A percentile compares a stretch with the other conserved stretches of the same genome.
These are phyloP conservation scores for Cardiospermum halicacabum DNA, from an alignment of 345 rosid genomes.

Conservation along the genomic window DNA sequence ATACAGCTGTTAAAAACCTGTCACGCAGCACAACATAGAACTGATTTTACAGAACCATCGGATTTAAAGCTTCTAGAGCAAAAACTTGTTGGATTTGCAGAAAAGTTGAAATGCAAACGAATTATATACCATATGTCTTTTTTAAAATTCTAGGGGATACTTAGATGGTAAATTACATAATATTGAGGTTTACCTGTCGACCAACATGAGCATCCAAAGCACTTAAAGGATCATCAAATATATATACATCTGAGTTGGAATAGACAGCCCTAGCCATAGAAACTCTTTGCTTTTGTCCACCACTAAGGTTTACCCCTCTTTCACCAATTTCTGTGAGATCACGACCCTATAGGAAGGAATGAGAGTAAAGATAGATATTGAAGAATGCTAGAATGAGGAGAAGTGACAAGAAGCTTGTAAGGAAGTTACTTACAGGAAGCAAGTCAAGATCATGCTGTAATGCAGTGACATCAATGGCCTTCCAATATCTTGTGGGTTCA, in stretches of 20 bases:
- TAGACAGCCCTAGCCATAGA: constrained; percentile 98
- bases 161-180: too few species aligned
- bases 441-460: constrained; percentile 79
- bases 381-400: constrained; percentile 7
- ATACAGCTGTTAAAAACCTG: constrained; percentile 92
- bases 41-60: not conserved
- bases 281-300: constrained; percentile 98
- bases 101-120: not conserved
- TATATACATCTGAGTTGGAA: constrained; percentile 81
- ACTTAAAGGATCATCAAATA: constrained; percentile 97
- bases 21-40: constrained; percentile 8
- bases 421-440: constrained; percentile 68
- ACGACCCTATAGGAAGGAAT: constrained; percentile 50
- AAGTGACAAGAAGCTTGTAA: constrained; percentile 4
- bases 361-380: constrained; percentile 10
- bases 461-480: constrained; percentile 72
- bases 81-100: not conserved
- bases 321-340: constrained; percentile 97
- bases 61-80: not conserved
- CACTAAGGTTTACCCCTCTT: constrained; percentile 98
- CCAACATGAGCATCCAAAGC: constrained; percentile 95
- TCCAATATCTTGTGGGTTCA: constrained; percentile 59
- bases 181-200: constrained; percentile 81
- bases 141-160: too few species aligned
- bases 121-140: not conserved